These are phyloP conservation scores for Argentina anserina DNA, from an alignment of 306 rosid genomes.

Conservation along the genomic window DNA sequence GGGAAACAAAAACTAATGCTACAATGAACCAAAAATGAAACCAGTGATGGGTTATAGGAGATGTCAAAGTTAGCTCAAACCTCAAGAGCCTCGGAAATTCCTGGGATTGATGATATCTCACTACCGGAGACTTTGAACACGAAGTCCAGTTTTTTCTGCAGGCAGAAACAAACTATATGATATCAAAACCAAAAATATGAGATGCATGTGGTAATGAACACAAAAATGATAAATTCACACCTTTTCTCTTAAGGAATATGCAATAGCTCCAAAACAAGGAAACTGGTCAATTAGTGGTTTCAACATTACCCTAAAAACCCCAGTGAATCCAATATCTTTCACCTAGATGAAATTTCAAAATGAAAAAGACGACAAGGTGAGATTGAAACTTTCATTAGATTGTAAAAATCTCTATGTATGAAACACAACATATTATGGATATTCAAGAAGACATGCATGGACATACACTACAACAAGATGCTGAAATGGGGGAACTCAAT, in stretches of 20 bases:
- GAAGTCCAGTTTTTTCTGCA: slow-evolving; percentile 88
- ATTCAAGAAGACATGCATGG: background rate
- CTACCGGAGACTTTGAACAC: slow-evolving; percentile 81
- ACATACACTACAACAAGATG: background rate
- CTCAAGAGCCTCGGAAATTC: slow-evolving; percentile 82
- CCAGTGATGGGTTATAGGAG: no score
- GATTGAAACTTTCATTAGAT: background rate
- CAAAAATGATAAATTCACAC: slow-evolving; percentile 27
- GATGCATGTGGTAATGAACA: background rate
- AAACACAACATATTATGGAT: background rate
- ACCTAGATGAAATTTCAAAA: slow-evolving; percentile 71
- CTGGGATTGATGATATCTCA: slow-evolving; percentile 76
- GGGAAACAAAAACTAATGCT: no score
- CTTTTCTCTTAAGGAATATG: slow-evolving; percentile 79
- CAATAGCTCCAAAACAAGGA: slow-evolving; percentile 86
- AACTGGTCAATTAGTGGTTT: slow-evolving; percentile 81
- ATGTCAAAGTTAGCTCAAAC: slow-evolving; percentile 34
- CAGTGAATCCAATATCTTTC: slow-evolving; percentile 96
- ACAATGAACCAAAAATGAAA: no score
- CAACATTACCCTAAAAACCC: slow-evolving; percentile 97
- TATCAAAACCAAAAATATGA: background rate
- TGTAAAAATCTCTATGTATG: background rate
- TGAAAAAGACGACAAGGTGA: slow-evolving; percentile 22
- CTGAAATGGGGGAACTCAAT: background rate
- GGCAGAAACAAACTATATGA: slow-evolving; percentile 11